A percentile compares a stretch with the other conserved stretches of the same genome.
phyloP scores from a whole-genome alignment of 192 early-diverging fungal species.

The Mortierella hygrophila region DNA sequence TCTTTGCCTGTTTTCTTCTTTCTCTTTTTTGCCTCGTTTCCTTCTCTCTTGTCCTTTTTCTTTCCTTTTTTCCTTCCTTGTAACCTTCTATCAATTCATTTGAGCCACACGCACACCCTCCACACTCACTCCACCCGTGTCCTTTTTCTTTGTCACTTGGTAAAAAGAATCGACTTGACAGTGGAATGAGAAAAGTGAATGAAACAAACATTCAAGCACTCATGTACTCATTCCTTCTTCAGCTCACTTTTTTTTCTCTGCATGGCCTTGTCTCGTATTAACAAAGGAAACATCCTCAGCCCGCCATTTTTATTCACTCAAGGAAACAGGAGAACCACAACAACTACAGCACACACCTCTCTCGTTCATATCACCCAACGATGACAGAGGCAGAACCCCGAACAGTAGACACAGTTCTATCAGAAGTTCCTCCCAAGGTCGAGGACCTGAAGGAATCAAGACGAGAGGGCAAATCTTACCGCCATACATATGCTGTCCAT shows the following conservation, averaged over 20 bases:
- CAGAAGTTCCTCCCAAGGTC: constrained; percentile 29
- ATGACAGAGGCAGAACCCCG: background rate
- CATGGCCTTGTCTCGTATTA: background rate
- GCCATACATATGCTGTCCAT: constrained; percentile 72
- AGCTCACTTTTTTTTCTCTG: background rate
- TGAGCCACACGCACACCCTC: background rate
- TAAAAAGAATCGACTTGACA: background rate
- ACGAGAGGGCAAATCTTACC: constrained; percentile 18
- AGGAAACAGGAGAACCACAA: background rate
- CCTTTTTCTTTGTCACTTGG: background rate
- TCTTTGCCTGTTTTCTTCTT: background rate
- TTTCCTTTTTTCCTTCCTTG: background rate
- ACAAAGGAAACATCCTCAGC: background rate
- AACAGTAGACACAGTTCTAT: background rate
- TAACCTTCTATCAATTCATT: background rate
- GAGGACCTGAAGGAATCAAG: constrained; percentile 28
- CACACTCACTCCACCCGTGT: background rate
- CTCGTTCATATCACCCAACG: background rate
- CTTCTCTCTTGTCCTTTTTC: background rate
- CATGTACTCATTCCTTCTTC: background rate
- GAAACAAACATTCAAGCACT: background rate
- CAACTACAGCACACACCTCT: background rate
- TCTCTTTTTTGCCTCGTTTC: background rate
- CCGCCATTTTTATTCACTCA: background rate
- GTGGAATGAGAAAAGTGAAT: background rate